Conservation (phyloP, 768 basidiomycete genomes). For the Auricularia sp. region DNA sequence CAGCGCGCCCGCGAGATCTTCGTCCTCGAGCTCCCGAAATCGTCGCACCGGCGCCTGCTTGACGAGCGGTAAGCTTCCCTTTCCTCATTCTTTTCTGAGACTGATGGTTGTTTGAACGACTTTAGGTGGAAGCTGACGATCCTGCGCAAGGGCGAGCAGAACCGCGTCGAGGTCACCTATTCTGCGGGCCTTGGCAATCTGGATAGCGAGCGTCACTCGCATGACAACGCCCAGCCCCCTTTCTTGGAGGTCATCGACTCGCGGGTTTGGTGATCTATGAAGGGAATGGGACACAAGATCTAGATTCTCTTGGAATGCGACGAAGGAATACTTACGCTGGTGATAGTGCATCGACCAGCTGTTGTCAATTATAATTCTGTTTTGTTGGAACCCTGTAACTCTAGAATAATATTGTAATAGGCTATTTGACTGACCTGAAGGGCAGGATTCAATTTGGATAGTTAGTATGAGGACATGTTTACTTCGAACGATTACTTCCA, state of each 20-base stretch:
- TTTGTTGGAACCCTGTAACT: too few relatives aligned
- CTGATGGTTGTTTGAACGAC: neutral
- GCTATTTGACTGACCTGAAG: too few relatives aligned
- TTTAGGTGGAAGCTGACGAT: neutral
- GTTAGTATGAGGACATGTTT: too few relatives aligned
- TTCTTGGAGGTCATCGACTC: neutral
- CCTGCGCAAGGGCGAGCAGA: neutral
- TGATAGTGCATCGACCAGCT: too few relatives aligned
- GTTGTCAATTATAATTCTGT: too few relatives aligned
- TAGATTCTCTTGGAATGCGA: too few relatives aligned
- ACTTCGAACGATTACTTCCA: too few relatives aligned
- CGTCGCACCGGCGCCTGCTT: neutral
- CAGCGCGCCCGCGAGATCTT: neutral
- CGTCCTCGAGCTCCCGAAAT: neutral
- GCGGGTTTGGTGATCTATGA: neutral
- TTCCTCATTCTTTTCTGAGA: neutral
- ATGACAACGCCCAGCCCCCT: neutral
- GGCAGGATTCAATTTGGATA: too few relatives aligned
- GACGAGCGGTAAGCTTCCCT: neutral
- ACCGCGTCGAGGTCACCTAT: neutral
- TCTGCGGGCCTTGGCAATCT: neutral
- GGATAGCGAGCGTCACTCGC: neutral
- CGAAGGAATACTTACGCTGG: too few relatives aligned
- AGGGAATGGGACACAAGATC: too few relatives aligned
- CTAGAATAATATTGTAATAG: too few relatives aligned